phyloP scores from a whole-genome alignment of 2,329 filamentous ascomycete genomes.

The Fusarium robinianum region DNA sequence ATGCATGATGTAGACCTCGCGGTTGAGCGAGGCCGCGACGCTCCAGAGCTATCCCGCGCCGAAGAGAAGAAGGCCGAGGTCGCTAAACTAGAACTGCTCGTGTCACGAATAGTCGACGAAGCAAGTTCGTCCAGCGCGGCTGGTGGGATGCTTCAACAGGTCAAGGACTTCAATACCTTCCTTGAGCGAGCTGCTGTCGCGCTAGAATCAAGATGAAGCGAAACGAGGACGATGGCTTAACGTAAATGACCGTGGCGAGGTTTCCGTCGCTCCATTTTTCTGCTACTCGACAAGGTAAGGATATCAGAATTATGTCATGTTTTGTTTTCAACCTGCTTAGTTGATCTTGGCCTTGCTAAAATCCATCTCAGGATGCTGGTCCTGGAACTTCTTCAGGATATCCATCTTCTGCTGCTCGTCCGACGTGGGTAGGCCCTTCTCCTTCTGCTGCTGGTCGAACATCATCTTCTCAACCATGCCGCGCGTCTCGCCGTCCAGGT shows the following conservation, averaged over 20 bases:
- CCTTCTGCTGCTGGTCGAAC: conserved; percentile 98
- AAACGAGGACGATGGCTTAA: conserved; percentile 7
- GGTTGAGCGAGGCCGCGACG: conserved; percentile 55
- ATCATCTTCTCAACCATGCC: conserved; percentile 99
- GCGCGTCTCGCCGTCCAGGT: conserved; percentile 92
- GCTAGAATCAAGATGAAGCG: conserved; percentile 52
- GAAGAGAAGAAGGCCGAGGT: conserved; percentile 56
- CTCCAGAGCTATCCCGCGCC: conserved; percentile 50
- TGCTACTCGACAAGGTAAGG: conserved; percentile 4
- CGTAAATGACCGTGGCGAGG: too few relatives aligned
- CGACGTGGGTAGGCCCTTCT: conserved; percentile 82
- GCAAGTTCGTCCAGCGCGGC: conserved; percentile 54
- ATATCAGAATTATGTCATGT: conserved; percentile 16
- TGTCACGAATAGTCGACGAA: conserved; percentile 59
- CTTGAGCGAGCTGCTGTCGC: conserved; percentile 63
- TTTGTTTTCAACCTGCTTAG: conserved; percentile 39
- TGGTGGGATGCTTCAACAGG: conserved; percentile 59
- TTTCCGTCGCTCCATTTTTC: not conserved
- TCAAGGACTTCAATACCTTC: conserved; percentile 66
- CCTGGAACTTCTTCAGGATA: conserved; percentile 90
- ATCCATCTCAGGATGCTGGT: conserved; percentile 74
- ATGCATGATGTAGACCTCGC: conserved; percentile 68
- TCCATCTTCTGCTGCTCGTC: conserved; percentile 97
- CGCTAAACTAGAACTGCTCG: conserved; percentile 60
- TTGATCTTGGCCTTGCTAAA: conserved; percentile 72